These are phyloP conservation scores for Mycena venus DNA, from an alignment of 768 basidiomycete species.

Conservation along the genomic window DNA sequence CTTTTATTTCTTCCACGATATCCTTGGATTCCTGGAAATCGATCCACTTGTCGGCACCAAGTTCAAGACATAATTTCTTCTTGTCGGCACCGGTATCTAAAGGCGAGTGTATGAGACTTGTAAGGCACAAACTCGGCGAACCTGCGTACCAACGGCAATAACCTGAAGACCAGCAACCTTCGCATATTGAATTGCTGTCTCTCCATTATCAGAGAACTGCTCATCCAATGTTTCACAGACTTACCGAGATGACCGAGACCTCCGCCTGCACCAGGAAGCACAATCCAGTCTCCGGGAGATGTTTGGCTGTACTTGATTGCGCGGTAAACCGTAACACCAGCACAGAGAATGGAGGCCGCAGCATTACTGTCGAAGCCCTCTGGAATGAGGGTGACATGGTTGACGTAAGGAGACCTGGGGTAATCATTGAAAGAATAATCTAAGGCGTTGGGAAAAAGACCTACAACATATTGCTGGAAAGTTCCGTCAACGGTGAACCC, in stretches of 20 bases:
- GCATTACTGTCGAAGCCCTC: constrained; percentile 72
- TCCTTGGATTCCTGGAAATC: constrained; percentile 82
- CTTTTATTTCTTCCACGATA: constrained; percentile 74
- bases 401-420: constrained; percentile 73
- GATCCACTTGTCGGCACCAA: constrained; percentile 84
- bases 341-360: constrained; percentile 84
- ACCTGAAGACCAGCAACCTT: constrained; percentile 82
- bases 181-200: constrained; percentile 84
- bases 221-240: neutral
- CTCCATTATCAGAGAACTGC: neutral
- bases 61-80: constrained; percentile 66
- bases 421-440: neutral
- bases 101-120: neutral
- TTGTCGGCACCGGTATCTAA: constrained; percentile 83
- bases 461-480: constrained; percentile 76
- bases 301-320: constrained; percentile 82
- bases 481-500: constrained; percentile 87
- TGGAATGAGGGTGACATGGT: constrained; percentile 86
- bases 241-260: constrained; percentile 86
- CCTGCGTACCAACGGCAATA: constrained; percentile 71
- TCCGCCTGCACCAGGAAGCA: constrained; percentile 83
- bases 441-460: constrained; percentile 23
- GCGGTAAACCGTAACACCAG: constrained; percentile 88
- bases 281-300: constrained; percentile 80
- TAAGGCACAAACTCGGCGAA: neutral